Conservation (phyloP, 2,329 filamentous ascomycete genomes). For the Verticillium longisporum region DNA sequence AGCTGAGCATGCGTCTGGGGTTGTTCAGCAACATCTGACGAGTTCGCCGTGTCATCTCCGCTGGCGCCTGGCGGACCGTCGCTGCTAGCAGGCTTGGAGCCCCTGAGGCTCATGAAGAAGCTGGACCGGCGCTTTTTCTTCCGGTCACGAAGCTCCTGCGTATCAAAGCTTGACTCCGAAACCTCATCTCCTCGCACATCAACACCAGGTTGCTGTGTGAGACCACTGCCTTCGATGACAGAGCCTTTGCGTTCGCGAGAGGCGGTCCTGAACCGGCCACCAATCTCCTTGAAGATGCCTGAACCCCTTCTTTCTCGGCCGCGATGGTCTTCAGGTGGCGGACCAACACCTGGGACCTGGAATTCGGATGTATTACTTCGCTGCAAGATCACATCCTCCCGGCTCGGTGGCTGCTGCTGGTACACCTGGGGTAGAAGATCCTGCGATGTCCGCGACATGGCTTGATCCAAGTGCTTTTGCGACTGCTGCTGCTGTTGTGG, state of each 20-base stretch:
- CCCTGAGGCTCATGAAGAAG: conserved; percentile 27
- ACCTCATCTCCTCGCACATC: conserved; percentile 28
- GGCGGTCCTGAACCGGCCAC: conserved; percentile 31
- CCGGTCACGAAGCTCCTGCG: conserved; percentile 29
- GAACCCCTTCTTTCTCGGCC: conserved; percentile 29
- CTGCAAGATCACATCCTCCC: conserved; percentile 26
- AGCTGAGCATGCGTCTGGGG: neutral
- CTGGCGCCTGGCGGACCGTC: conserved; percentile 17
- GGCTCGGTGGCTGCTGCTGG: conserved; percentile 16
- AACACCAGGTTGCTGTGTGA: conserved; percentile 1
- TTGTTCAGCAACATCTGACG: neutral
- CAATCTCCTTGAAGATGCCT: conserved; percentile 45
- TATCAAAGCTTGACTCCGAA: conserved; percentile 32
- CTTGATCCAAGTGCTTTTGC: conserved; percentile 7
- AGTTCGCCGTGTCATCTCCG: neutral
- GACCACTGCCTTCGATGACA: conserved; percentile 6
- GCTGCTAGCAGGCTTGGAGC: conserved; percentile 7
- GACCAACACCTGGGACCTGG: conserved; percentile 26
- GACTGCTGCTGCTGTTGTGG: too few relatives aligned
- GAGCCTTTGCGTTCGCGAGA: conserved; percentile 23
- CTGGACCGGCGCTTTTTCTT: conserved; percentile 25
- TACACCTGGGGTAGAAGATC: conserved; percentile 10
- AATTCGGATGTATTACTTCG: conserved; percentile 32
- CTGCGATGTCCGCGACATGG: conserved; percentile 11
- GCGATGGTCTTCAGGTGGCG: conserved; percentile 26